Percentiles rank a stretch among this genome's conserved stretches.
Evolutionary conservation across 768 basidiomycete species (phyloP).

Genomic region (Tylopilus sp.): DNA sequence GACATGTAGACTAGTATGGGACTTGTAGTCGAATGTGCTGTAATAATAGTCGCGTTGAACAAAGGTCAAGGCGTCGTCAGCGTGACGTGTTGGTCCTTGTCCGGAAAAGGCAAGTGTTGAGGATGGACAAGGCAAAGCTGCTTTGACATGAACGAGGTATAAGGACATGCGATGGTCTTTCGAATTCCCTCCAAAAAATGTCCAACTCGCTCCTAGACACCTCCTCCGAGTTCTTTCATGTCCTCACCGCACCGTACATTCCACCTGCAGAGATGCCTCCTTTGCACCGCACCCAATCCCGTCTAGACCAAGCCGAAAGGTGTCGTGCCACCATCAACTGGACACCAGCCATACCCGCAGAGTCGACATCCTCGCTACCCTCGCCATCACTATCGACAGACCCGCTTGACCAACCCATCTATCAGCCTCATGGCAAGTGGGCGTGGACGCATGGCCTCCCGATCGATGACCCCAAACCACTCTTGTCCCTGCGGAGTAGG

Average conservation of each 20-base stretch:
- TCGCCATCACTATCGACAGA: not conserved
- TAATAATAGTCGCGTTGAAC: slow-evolving; percentile 5
- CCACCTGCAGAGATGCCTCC: slow-evolving; percentile 2
- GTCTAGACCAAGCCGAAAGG: slow-evolving; percentile 16
- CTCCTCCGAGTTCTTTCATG: slow-evolving; percentile 28
- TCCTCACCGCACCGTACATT: slow-evolving; percentile 26
- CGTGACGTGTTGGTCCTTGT: slow-evolving; percentile 22
- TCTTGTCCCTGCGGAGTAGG: slow-evolving; percentile 27
- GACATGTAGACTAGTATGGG: slow-evolving; percentile 11
- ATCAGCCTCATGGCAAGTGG: slow-evolving; percentile 31
- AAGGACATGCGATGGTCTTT: slow-evolving; percentile 20
- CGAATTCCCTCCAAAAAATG: slow-evolving; percentile 9
- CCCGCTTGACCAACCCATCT: slow-evolving; percentile 24
- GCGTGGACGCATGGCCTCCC: slow-evolving; percentile 29
- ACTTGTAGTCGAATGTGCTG: slow-evolving; percentile 7
- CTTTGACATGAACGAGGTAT: slow-evolving; percentile 29
- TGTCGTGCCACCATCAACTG: slow-evolving; percentile 30
- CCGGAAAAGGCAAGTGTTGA: slow-evolving; percentile 34
- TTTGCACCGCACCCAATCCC: slow-evolving; percentile 15
- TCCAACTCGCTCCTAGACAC: slow-evolving; percentile 6
- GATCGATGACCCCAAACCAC: slow-evolving; percentile 25
- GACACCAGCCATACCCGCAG: slow-evolving; percentile 8
- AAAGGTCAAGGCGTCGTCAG: slow-evolving; percentile 22
- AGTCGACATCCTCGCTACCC: not conserved
- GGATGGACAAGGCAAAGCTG: slow-evolving; percentile 19